phyloP scores from a whole-genome alignment of 106 monocot genomes.

The Acorus gramineus region DNA sequence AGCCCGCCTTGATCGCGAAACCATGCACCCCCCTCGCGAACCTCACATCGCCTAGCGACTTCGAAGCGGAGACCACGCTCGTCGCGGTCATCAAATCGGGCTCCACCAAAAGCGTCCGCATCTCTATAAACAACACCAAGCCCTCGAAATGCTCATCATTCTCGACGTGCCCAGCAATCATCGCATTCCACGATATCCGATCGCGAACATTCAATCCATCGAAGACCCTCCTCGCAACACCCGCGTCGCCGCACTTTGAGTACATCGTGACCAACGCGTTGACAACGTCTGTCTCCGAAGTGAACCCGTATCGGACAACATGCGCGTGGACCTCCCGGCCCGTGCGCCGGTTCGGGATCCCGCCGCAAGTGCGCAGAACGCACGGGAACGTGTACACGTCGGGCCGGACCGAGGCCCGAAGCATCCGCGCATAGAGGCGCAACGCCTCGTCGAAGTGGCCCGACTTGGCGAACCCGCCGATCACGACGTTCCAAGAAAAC shows the following conservation, averaged over 20 bases:
- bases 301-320: conserved; percentile 54
- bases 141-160: conserved; percentile 41
- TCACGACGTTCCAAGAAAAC: conserved; percentile 85
- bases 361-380: conserved; percentile 65
- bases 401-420: conserved; percentile 53
- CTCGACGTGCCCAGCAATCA: conserved; percentile 81
- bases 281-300: conserved; percentile 45
- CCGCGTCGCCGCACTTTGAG: conserved; percentile 47
- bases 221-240: conserved; percentile 45
- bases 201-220: conserved; percentile 45
- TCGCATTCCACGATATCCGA: conserved; percentile 82
- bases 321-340: conserved; percentile 74
- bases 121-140: conserved; percentile 44
- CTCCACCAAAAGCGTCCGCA: conserved; percentile 42
- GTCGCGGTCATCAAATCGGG: conserved; percentile 83
- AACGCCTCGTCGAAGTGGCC: conserved; percentile 67
- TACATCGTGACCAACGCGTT: conserved; percentile 89
- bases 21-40: conserved; percentile 61
- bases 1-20: conserved; percentile 39
- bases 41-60: conserved; percentile 11
- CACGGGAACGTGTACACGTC: conserved; percentile 79
- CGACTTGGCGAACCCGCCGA: conserved; percentile 58
- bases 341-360: conserved; percentile 26
- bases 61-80: conserved; percentile 57
- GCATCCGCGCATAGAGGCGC: conserved; percentile 63